These are phyloP conservation scores for Dendrobium huoshanense DNA, from an alignment of 106 monocot genomes.

Conservation along the genomic window DNA sequence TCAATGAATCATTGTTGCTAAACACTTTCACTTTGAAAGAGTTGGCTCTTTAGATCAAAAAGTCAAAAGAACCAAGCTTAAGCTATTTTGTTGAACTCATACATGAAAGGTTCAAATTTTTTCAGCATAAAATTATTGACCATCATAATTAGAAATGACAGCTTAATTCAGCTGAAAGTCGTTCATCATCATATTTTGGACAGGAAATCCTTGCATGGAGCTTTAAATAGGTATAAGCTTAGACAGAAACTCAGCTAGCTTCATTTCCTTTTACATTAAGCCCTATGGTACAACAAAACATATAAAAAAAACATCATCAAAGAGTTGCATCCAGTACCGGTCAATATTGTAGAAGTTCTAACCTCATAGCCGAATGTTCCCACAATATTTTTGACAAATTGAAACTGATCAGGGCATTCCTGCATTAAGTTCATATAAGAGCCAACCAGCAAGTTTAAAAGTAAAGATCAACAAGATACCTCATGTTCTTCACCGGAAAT, in stretches of 20 bases:
- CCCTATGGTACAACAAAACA: neutral
- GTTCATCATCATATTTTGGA: neutral
- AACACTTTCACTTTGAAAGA: neutral
- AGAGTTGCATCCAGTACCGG: neutral
- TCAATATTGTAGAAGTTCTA: neutral
- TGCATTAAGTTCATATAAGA: slow-evolving; percentile 24
- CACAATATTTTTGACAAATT: slow-evolving; percentile 42
- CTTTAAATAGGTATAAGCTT: neutral
- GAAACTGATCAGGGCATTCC: slow-evolving; percentile 42
- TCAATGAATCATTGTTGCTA: neutral
- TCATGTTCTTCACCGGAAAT: slow-evolving; percentile 25
- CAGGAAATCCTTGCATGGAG: neutral
- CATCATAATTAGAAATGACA: neutral
- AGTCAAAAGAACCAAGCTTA: neutral
- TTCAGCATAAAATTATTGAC: neutral
- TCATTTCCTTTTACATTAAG: neutral
- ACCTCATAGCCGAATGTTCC: slow-evolving; percentile 53
- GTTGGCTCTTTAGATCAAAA: neutral
- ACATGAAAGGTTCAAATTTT: neutral
- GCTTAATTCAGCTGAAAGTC: neutral
- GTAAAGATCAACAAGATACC: slow-evolving; percentile 18
- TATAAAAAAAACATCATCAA: neutral
- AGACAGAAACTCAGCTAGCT: neutral
- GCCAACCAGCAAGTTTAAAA: neutral
- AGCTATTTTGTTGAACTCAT: neutral